Base-by-base conservation (phyloP, 352 stramenopile genomes). In the Bremia lactucae region DNA sequence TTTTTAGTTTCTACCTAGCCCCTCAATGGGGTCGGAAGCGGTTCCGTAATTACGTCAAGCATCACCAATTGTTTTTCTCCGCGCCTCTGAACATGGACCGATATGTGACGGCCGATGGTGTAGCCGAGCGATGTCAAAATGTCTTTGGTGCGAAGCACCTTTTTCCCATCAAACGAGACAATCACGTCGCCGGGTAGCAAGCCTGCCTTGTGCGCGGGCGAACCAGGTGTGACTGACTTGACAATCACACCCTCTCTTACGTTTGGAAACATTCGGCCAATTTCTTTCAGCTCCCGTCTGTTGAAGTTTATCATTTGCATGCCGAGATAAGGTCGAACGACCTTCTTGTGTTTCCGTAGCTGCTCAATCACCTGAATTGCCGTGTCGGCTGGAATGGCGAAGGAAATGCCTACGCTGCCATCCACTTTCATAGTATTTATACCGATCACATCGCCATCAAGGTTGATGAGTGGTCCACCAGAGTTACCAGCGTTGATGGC, bases 401-500 rank as follows among this genome's bases (percentile, higher is more conserved):
- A 97, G 22, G 79, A 87, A 34, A 97, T 95, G 8, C 88, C 88
- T 19, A 83, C 83, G 40, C 71, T 84, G 13, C 78, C 75, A 44
- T 83, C 71, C n/a, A 96, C 76, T 55, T 96, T 96, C 73, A 97
- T 94, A 6, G 83, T 94, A 62, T 97, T 97, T 56, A 97, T 97
- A 24, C 89, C 89, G 35, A 97, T 93, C 20, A 97, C 87, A 28
- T 96, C 66, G 18, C 89, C 89, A 46, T 96, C 83, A 26, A 97
- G 46, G 50, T 96, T 95, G 34, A 97, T 79, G 22, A 97, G 76
- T n/a, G 89, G 89, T 0, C 89, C 89, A 14, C 89, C 89, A 40
- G 81, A 95, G 56, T 97, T 97, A 35, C 89, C 89, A 23, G 74
- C 59, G 57, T 96, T 96, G 46, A 97, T 96, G 15, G 89, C 88